A percentile compares a stretch with the other conserved stretches of the same genome.
Conservation (phyloP, 495 filamentous ascomycete genomes). For the Hypoxylon intermedium region DNA sequence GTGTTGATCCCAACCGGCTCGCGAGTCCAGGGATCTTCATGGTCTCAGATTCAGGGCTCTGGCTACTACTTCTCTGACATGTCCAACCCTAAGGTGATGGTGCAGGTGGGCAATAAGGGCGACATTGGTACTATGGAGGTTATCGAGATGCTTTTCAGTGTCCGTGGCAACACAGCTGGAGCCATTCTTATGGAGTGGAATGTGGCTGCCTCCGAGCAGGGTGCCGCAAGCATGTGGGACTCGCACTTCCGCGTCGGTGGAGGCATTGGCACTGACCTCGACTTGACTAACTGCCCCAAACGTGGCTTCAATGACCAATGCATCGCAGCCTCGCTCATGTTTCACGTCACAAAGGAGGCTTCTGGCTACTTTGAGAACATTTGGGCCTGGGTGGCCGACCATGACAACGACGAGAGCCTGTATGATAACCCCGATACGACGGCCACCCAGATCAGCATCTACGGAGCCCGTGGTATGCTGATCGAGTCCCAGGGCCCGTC, state of each 20-base stretch:
- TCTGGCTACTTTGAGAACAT: slow-evolving; percentile 73
- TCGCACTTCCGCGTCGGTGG: slow-evolving; percentile 53
- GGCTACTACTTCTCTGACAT: slow-evolving; percentile 56
- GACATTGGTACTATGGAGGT: slow-evolving; percentile 61
- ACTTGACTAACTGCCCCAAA: slow-evolving; percentile 62
- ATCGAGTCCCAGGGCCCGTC: slow-evolving; percentile 53
- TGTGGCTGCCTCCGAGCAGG: slow-evolving; percentile 8
- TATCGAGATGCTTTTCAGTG: slow-evolving; percentile 50
- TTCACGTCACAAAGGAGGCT: slow-evolving; percentile 66
- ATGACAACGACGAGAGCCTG: slow-evolving; percentile 62
- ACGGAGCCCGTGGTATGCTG: slow-evolving; percentile 64
- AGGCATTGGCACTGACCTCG: slow-evolving; percentile 68
- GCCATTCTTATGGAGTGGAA: slow-evolving; percentile 49
- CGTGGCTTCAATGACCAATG: slow-evolving; percentile 44
- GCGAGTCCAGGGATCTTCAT: slow-evolving; percentile 36
- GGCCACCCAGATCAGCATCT: slow-evolving; percentile 60
- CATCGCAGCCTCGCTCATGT: slow-evolving; percentile 66
- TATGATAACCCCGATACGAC: slow-evolving; percentile 20
- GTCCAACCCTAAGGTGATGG: slow-evolving; percentile 51
- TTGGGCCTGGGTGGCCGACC: slow-evolving; percentile 65
- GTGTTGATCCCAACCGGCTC: slow-evolving; percentile 58
- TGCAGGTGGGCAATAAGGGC: slow-evolving; percentile 59
- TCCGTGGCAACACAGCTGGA: slow-evolving; percentile 40
- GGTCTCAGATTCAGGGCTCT: slow-evolving; percentile 37
- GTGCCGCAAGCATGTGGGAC: slow-evolving; percentile 42